phyloP scores from a whole-genome alignment of 2,329 filamentous ascomycete genomes.

The Epichloe aotearoae region DNA sequence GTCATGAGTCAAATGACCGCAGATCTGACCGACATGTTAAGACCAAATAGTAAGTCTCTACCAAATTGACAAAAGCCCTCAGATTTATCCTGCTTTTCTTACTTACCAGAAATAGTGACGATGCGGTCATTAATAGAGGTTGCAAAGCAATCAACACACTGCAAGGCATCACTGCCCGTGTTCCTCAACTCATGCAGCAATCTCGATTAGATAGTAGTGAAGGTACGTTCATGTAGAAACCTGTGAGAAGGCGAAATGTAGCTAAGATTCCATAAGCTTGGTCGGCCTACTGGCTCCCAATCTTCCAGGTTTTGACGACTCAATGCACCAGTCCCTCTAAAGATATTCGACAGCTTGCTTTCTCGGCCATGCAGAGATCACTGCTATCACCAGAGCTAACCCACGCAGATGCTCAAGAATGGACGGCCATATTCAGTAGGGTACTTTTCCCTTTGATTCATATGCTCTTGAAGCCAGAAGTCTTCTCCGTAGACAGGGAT shows the following conservation, averaged over 20 bases:
- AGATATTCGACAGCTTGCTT: conserved; percentile 80
- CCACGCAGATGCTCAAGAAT: conserved; percentile 73
- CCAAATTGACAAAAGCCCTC: neutral
- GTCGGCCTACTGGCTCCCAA: conserved; percentile 95
- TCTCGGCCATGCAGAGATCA: conserved; percentile 72
- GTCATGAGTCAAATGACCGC: conserved; percentile 38
- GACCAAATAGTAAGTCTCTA: conserved; percentile 14
- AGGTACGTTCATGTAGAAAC: conserved; percentile 33
- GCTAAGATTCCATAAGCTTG: conserved; percentile 47
- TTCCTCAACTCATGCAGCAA: conserved; percentile 78
- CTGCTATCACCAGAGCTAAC: conserved; percentile 75
- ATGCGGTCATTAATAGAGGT: conserved; percentile 56
- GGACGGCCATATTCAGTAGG: conserved; percentile 89
- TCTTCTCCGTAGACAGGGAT: conserved; percentile 77
- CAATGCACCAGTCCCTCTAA: conserved; percentile 93
- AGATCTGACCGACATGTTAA: conserved; percentile 17
- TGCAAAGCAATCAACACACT: conserved; percentile 71
- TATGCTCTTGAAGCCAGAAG: conserved; percentile 80
- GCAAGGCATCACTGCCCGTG: conserved; percentile 66
- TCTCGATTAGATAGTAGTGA: conserved; percentile 82
- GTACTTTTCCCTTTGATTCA: conserved; percentile 87
- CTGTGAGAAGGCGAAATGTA: neutral
- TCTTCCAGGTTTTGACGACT: conserved; percentile 74
- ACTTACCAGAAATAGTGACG: conserved; percentile 12
- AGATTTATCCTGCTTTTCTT: neutral